Evolutionary conservation across 192 early-diverging fungal species (phyloP).

Genomic region (Thamnidium elegans): DNA sequence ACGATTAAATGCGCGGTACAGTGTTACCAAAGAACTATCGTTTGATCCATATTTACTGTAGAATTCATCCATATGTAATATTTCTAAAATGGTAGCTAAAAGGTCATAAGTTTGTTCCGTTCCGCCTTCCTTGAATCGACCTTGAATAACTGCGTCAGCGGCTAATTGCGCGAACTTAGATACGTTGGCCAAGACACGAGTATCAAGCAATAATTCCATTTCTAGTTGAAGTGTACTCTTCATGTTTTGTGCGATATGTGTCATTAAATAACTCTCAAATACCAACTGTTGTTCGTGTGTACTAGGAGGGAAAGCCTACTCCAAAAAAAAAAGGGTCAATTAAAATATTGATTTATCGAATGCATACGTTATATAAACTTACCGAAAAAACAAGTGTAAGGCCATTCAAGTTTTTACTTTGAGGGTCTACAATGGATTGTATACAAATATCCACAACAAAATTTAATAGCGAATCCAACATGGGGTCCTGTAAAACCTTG

Average conservation of each 20-base stretch:
- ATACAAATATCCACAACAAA: constrained; percentile 54
- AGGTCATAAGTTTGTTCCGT: constrained; percentile 46
- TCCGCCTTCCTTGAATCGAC: constrained; percentile 43
- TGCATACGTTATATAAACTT: not conserved
- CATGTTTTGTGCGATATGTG: constrained; percentile 38
- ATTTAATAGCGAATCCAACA: constrained; percentile 46
- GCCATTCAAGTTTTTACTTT: constrained; percentile 37
- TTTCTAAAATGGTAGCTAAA: constrained; percentile 54
- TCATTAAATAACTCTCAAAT: constrained; percentile 47
- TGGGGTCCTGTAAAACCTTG: constrained; percentile 22
- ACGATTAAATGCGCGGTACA: constrained; percentile 51
- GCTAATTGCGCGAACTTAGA: constrained; percentile 42
- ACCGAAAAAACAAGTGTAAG: constrained; percentile 49
- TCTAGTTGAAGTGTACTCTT: constrained; percentile 46
- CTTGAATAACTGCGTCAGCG: constrained; percentile 51
- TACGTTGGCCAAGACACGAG: constrained; percentile 38
- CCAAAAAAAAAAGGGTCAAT: not conserved
- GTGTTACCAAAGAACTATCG: constrained; percentile 31
- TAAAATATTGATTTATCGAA: not conserved
- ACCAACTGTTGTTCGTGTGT: constrained; percentile 35
- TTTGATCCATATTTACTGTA: constrained; percentile 8
- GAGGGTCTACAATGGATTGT: constrained; percentile 52
- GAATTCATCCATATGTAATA: constrained; percentile 20
- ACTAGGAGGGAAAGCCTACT: constrained; percentile 36
- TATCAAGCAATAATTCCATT: constrained; percentile 34